Conservation (phyloP, 495 filamentous ascomycete species). For the Aspergillus taichungensis region DNA sequence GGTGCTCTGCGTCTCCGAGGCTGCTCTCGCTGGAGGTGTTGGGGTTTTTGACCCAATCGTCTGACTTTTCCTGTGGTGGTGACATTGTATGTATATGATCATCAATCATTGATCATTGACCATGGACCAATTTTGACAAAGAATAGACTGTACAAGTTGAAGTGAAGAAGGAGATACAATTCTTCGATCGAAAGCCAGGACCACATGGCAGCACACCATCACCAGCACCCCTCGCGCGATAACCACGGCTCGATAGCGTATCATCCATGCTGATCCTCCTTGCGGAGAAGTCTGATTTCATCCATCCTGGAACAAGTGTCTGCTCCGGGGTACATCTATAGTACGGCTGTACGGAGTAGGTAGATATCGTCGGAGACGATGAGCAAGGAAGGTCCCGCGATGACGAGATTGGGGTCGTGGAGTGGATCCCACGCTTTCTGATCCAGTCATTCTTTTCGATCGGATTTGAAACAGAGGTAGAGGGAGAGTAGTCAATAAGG, state of each 20-base stretch:
- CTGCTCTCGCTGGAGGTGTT: conserved; percentile 7
- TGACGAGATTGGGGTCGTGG: conserved; percentile 7
- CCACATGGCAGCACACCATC: conserved; percentile 12
- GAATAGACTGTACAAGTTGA: background rate
- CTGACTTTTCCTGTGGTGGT: background rate
- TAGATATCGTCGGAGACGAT: no score
- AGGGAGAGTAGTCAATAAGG: no score
- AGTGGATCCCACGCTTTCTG: no score
- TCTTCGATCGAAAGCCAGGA: conserved; percentile 2
- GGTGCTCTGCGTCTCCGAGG: conserved; percentile 10
- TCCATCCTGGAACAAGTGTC: background rate
- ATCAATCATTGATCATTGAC: conserved; percentile 1
- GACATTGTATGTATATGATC: background rate
- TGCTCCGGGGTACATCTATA: background rate
- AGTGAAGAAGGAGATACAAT: background rate
- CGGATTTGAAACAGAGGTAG: no score
- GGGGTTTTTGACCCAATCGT: background rate
- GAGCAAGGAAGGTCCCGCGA: conserved; percentile 14
- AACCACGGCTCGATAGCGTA: conserved; percentile 1
- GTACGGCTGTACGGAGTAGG: background rate
- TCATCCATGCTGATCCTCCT: conserved; percentile 1
- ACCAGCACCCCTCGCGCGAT: conserved; percentile 7
- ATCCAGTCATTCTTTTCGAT: no score
- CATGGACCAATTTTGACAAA: conserved; percentile 1
- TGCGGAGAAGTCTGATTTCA: conserved; percentile 1